Conservation (phyloP, 1,284 basidiomycete genomes). For the Naganishia sp. region DNA sequence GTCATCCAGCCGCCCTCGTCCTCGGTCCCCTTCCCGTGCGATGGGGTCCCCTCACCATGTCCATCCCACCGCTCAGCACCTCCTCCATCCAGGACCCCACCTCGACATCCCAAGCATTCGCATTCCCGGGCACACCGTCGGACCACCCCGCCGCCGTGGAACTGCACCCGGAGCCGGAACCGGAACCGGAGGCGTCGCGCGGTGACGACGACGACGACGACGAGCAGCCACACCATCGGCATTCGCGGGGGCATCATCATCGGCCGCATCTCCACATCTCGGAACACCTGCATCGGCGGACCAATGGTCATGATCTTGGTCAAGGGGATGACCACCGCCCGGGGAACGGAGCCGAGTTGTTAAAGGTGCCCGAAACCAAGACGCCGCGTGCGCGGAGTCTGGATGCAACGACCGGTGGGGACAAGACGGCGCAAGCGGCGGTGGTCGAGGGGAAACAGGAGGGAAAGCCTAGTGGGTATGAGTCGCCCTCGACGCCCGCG, state of each 20-base stretch:
- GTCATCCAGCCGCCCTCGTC: too few relatives aligned
- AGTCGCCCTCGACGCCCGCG: neutral
- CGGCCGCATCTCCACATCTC: constrained; percentile 61
- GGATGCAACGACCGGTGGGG: neutral
- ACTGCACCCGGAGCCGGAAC: neutral
- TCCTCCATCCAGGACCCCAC: neutral
- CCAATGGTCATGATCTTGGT: neutral
- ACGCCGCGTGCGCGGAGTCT: constrained; percentile 17
- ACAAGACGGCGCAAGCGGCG: neutral
- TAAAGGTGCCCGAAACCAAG: constrained; percentile 10
- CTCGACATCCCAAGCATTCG: neutral
- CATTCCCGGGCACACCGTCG: neutral
- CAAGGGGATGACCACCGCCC: too few relatives aligned
- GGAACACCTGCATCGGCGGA: neutral
- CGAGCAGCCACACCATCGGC: neutral
- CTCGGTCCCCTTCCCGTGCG: too few relatives aligned
- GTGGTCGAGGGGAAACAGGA: neutral
- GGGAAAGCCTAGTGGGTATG: neutral
- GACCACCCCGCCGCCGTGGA: constrained; percentile 5
- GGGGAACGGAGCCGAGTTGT: neutral
- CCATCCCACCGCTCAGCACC: neutral
- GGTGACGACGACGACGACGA: too few relatives aligned
- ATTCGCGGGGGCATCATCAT: neutral
- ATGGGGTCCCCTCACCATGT: neutral
- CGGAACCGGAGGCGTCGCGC: too few relatives aligned